Evolutionary conservation across 2,329 filamentous ascomycete genomes (phyloP).

Genomic region (Pseudogymnoascus sp.): DNA sequence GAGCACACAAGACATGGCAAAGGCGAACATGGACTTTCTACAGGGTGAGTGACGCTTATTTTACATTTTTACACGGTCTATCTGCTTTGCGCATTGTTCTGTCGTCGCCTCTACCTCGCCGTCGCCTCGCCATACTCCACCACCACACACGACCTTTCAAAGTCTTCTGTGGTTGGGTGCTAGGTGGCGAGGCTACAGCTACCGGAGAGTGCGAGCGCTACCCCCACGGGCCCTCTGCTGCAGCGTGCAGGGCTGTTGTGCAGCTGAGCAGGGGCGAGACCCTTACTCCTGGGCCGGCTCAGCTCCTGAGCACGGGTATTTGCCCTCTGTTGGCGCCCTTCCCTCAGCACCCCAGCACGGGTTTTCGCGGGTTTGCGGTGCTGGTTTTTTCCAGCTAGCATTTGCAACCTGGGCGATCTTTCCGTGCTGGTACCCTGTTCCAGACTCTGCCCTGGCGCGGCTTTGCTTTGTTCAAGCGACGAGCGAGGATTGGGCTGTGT

Average conservation of each 20-base stretch:
- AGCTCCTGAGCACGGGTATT: background rate
- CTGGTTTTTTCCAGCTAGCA: background rate
- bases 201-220: background rate
- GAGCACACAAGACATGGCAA: slow-evolving; percentile 18
- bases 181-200: background rate
- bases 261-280: background rate
- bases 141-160: background rate
- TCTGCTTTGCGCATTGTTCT: background rate
- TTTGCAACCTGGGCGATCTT: background rate
- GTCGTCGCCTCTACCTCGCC: background rate
- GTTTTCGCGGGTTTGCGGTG: background rate
- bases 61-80: background rate
- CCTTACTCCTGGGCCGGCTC: background rate
- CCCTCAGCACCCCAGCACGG: background rate
- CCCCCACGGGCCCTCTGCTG: background rate
- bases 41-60: slow-evolving; percentile 29
- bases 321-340: background rate
- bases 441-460: background rate
- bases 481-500: background rate
- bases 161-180: background rate
- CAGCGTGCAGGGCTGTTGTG: background rate
- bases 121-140: background rate
- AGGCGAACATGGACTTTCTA: slow-evolving; percentile 36
- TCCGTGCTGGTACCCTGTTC: background rate
- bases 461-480: background rate